Percentiles rank a stretch among this genome's conserved stretches.
Conservation (phyloP, 352 stramenopile genomes). For the Plasmopara halstedii region DNA sequence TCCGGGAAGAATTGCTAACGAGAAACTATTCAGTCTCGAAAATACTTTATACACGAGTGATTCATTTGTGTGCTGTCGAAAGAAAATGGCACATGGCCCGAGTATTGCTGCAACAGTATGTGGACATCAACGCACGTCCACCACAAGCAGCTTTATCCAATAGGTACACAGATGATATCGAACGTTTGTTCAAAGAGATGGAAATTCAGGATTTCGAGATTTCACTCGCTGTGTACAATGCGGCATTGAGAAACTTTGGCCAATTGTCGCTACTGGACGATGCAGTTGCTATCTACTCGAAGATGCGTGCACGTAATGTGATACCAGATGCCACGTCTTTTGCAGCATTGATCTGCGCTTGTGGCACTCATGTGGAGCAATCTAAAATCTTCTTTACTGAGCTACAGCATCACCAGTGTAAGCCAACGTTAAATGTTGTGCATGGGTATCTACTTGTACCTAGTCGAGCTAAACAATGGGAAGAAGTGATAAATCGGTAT, state of each 20-base stretch:
- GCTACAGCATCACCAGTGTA: constrained; percentile 17
- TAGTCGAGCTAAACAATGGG: constrained; percentile 34
- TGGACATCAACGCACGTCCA: constrained; percentile 27
- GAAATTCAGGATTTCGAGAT: constrained; percentile 26
- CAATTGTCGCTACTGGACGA: constrained; percentile 29
- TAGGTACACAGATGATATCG: constrained; percentile 43
- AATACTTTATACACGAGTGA: constrained; percentile 32
- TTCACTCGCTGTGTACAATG: constrained; percentile 44
- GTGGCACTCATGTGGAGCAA: constrained; percentile 29
- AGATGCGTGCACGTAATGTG: constrained; percentile 35
- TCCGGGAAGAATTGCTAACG: constrained; percentile 41
- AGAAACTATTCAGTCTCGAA: constrained; percentile 24
- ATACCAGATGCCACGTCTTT: constrained; percentile 45
- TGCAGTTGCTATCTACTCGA: constrained; percentile 28
- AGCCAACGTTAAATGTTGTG: constrained; percentile 20
- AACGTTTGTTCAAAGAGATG: constrained; percentile 43
- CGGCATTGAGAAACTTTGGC: constrained; percentile 53
- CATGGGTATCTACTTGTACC: constrained; percentile 32
- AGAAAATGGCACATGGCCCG: constrained; percentile 52
- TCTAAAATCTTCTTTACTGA: constrained; percentile 45
- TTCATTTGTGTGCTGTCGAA: constrained; percentile 40
- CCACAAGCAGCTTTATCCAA: constrained; percentile 25
- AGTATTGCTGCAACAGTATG: constrained; percentile 40
- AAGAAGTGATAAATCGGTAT: constrained; percentile 34
- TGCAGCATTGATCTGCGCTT: constrained; percentile 45